Percentiles rank a stretch among this genome's conserved stretches.
These are phyloP conservation scores for Sugiyamaella neomexicana DNA, from an alignment of 1,139 yeast species.

Conservation along the genomic window DNA sequence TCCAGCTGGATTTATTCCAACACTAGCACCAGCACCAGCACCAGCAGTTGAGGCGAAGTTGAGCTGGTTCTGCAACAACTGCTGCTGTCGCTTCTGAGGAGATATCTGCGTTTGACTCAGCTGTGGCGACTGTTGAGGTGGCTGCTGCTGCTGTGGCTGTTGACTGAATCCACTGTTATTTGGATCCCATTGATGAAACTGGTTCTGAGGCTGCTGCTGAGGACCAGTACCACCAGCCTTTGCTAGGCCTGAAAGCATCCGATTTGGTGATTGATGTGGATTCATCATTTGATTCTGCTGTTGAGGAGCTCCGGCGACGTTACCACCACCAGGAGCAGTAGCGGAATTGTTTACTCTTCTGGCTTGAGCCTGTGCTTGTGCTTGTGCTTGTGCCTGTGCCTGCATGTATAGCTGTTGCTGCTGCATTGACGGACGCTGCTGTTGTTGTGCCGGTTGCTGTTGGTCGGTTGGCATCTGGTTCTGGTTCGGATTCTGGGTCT, in stretches of 20 bases:
- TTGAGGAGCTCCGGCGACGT: constrained; percentile 16
- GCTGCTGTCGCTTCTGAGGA: constrained; percentile 25
- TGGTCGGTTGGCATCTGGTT: constrained; percentile 17
- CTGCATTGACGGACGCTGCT: constrained; percentile 22
- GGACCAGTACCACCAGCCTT: constrained; percentile 5
- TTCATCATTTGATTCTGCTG: constrained; percentile 9
- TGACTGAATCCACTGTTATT: constrained; percentile 8
- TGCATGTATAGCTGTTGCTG: constrained; percentile 19
- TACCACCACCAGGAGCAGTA: constrained; percentile 12
- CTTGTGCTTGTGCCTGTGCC: neutral
- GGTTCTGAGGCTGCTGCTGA: constrained; percentile 6
- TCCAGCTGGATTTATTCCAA: constrained; percentile 29
- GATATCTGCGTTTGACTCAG: constrained; percentile 3
- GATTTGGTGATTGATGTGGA: constrained; percentile 17
- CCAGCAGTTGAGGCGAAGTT: constrained; percentile 21
- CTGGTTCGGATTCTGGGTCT: constrained; percentile 22
- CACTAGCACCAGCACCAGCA: constrained; percentile 22
- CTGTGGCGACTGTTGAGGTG: constrained; percentile 19
- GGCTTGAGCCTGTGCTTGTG: constrained; percentile 28
- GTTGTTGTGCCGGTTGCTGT: no score
- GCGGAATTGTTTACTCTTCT: constrained; percentile 29
- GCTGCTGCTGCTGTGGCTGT: constrained; percentile 13
- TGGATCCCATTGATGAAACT: constrained; percentile 24
- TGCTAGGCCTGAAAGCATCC: constrained; percentile 11
- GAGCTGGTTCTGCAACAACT: constrained; percentile 20